Evolutionary conservation across 352 stramenopile genomes (phyloP), one percentile per base, ranked within the genome.

Genomic region (Detonula confervacea): DNA sequence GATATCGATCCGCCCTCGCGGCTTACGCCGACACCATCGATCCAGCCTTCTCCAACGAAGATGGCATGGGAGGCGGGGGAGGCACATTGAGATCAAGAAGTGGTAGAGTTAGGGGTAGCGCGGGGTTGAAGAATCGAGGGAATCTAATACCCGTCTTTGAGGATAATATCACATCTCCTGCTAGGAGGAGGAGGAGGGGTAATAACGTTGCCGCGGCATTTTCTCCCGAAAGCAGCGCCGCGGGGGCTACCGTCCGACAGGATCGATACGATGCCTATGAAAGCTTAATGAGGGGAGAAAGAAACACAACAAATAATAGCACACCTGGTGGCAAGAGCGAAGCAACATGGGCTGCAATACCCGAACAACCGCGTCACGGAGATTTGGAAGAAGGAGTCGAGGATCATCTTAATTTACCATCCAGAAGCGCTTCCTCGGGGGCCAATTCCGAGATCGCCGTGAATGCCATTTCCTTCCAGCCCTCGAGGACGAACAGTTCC

Each of bases 1-100:
- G 73, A 65, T 83, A 83, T 65, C 74, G 69, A 30, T 78, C 60
- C 33, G 66, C 74, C 3, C 74, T 78, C 4, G 25, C 55, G 2
- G 67, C 61, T 25, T 83, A 79, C 62, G 57, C 68, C 8, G 37
- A 73, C 25, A 78, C 74, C 2, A 77, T 83, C 14, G 44, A 30
- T 0, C 54, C 67, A 1, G 49, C 51, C 0, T 11, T 71, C 1
- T 67, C 61, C 22, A 83, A 83, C 44, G 67, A 83, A 39, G 67
- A 83, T 46, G 66, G 59, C 0, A 46, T 63, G 16, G 47, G 65
- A n/a, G 64, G 62, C 16, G 46, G 30, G 16, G 61, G 61, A 24
- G 65, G 46, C 2, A 75, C 73, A 20, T 59, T 75, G 20, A 18
- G 64, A 9, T 64, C 24, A 39, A 24, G 69, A 7, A 42, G 67